Conservation (phyloP, 306 rosid genomes). For the Quercus ilex region DNA sequence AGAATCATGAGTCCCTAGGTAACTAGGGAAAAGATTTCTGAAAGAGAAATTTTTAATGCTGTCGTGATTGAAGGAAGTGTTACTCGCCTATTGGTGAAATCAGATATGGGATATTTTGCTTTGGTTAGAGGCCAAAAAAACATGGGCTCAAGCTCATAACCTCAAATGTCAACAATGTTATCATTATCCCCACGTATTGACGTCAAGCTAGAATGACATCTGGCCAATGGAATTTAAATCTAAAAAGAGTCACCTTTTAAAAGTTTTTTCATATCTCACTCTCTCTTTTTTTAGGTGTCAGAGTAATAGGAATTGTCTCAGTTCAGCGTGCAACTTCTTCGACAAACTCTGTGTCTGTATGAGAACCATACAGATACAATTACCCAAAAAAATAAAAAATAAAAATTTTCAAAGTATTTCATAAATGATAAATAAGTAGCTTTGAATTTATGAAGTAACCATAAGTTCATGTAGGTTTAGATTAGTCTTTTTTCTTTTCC, state of each 20-base stretch:
- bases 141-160: conserved; percentile 50
- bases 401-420: background rate
- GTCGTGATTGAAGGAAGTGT: conserved; percentile 69
- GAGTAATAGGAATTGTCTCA: background rate
- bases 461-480: no score
- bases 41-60: conserved; percentile 20
- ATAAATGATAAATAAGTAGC: background rate
- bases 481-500: no score
- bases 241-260: conserved; percentile 25
- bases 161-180: conserved; percentile 51
- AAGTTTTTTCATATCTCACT: conserved; percentile 12
- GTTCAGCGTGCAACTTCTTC: conserved; percentile 24
- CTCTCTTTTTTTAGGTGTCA: no score
- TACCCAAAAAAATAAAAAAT: background rate
- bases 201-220: conserved; percentile 48
- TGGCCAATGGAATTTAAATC: conserved; percentile 35
- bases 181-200: conserved; percentile 48
- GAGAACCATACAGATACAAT: background rate
- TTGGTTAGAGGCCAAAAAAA: conserved; percentile 31
- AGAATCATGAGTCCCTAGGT: conserved; percentile 35
- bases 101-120: conserved; percentile 24
- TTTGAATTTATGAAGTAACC: background rate
- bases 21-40: conserved; percentile 6
- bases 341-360: background rate
- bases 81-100: conserved; percentile 34